Evolutionary conservation across 495 filamentous ascomycete genomes (phyloP).

Genomic region (Penicillium paradoxum): DNA sequence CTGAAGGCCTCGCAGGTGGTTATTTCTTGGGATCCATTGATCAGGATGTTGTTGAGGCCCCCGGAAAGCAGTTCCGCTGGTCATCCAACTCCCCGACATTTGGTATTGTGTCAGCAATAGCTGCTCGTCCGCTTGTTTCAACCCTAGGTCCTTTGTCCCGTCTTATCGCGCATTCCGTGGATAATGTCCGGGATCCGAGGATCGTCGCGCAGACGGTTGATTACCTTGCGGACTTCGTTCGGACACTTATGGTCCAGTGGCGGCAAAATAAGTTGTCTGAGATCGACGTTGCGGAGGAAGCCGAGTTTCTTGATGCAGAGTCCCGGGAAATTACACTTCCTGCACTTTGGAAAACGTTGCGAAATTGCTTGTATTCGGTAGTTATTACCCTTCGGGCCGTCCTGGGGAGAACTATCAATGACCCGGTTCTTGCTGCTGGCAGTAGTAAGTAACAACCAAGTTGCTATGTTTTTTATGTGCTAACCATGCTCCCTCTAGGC

Average conservation of each 20-base stretch:
- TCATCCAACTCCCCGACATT: conserved; percentile 55
- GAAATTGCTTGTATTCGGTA: conserved; percentile 73
- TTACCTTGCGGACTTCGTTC: conserved; percentile 64
- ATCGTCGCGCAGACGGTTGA: conserved; percentile 65
- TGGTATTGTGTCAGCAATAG: conserved; percentile 49
- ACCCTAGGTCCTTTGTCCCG: conserved; percentile 75
- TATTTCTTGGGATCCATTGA: conserved; percentile 78
- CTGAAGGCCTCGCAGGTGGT: conserved; percentile 75
- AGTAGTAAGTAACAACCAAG: conserved; percentile 39
- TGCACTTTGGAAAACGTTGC: conserved; percentile 75
- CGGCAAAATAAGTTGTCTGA: conserved; percentile 76
- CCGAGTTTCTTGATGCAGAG: conserved; percentile 61
- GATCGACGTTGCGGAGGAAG: conserved; percentile 74
- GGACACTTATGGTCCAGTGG: conserved; percentile 75
- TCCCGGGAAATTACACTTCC: conserved; percentile 65
- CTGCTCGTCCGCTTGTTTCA: conserved; percentile 64
- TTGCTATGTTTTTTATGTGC: background rate
- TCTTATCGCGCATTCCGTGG: conserved; percentile 68
- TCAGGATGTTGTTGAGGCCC: conserved; percentile 60
- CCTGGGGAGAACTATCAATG: conserved; percentile 61
- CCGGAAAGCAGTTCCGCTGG: conserved; percentile 69
- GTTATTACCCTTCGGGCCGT: conserved; percentile 71
- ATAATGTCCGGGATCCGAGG: conserved; percentile 55
- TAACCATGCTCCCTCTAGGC: conserved; percentile 21
- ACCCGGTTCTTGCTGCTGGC: conserved; percentile 48